Conservation (phyloP, 169 alveolate genomes). For the Babesia caballi region DNA sequence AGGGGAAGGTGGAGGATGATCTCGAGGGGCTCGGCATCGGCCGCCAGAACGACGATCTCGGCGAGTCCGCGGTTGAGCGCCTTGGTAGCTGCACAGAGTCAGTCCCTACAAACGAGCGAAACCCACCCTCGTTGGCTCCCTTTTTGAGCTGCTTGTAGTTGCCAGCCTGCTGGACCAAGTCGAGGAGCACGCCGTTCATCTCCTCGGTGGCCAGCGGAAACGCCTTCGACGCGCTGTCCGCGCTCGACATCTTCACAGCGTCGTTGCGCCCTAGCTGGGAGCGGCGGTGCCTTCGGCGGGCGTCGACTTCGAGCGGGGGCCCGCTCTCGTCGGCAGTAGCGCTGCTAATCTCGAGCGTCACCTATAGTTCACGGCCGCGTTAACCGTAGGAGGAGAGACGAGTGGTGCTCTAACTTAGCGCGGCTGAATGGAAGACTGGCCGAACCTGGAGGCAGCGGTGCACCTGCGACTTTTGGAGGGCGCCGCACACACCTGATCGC, state of each 20-base stretch:
- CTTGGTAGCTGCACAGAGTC: slow-evolving; percentile 91
- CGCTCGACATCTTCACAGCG: slow-evolving; percentile 40
- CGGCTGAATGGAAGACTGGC: too few species aligned
- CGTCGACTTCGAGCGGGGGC: too few species aligned
- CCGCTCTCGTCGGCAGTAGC: too few species aligned
- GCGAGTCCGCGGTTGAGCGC: slow-evolving; percentile 96
- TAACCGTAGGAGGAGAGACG: too few species aligned
- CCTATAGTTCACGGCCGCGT: too few species aligned
- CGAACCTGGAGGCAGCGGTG: too few species aligned
- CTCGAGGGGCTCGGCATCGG: slow-evolving; percentile 99
- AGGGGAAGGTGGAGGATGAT: slow-evolving; percentile 96
- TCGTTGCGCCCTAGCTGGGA: too few species aligned
- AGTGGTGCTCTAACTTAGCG: too few species aligned
- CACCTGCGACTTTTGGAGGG: too few species aligned
- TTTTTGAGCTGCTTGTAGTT: slow-evolving; percentile 92
- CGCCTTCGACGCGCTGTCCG: slow-evolving; percentile 77
- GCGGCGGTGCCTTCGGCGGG: too few species aligned
- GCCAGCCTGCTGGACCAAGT: slow-evolving; percentile 89
- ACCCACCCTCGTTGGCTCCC: slow-evolving; percentile 90
- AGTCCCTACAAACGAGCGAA: slow-evolving; percentile 5
- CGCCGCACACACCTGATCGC: too few species aligned
- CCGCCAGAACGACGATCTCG: slow-evolving; percentile 97
- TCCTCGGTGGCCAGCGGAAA: slow-evolving; percentile 88
- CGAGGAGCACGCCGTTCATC: slow-evolving; percentile 82
- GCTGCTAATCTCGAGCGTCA: too few species aligned